Conservation (phyloP, 768 basidiomycete species). For the Leccinum longicurvipes region DNA sequence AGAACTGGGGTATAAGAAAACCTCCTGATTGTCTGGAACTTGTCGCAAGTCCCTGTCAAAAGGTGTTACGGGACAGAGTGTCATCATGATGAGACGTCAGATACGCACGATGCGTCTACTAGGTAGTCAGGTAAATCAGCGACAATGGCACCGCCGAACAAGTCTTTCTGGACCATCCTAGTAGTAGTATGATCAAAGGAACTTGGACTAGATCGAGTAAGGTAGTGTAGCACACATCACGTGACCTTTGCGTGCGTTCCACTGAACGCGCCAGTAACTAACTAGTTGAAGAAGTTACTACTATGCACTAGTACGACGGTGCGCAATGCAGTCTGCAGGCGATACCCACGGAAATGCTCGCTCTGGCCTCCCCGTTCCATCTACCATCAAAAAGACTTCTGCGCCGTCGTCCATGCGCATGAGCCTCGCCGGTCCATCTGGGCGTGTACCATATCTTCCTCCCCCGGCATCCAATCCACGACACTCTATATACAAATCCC, state of each 20-base stretch:
- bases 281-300: no score
- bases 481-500: slow-evolving; percentile 67
- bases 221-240: slow-evolving; percentile 5
- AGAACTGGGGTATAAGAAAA: slow-evolving; percentile 71
- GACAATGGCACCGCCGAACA: slow-evolving; percentile 89
- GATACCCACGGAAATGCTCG: slow-evolving; percentile 50
- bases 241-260: slow-evolving; percentile 8
- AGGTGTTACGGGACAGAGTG: neutral
- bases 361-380: slow-evolving; percentile 71
- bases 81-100: slow-evolving; percentile 5
- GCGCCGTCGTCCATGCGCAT: slow-evolving; percentile 47
- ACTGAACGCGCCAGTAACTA: neutral
- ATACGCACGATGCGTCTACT: slow-evolving; percentile 82
- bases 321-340: slow-evolving; percentile 51
- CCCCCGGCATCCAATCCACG: slow-evolving; percentile 51
- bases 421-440: slow-evolving; percentile 76
- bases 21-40: slow-evolving; percentile 94
- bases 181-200: neutral
- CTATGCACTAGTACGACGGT: slow-evolving; percentile 43
- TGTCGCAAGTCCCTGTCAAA: slow-evolving; percentile 62
- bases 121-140: slow-evolving; percentile 53
- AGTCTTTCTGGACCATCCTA: slow-evolving; percentile 21
- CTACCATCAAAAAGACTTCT: slow-evolving; percentile 68
- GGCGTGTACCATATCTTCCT: slow-evolving; percentile 51
- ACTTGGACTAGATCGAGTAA: neutral